These are phyloP conservation scores for Phytopythium kandeliae DNA, from an alignment of 352 stramenopile species.

Conservation along the genomic window DNA sequence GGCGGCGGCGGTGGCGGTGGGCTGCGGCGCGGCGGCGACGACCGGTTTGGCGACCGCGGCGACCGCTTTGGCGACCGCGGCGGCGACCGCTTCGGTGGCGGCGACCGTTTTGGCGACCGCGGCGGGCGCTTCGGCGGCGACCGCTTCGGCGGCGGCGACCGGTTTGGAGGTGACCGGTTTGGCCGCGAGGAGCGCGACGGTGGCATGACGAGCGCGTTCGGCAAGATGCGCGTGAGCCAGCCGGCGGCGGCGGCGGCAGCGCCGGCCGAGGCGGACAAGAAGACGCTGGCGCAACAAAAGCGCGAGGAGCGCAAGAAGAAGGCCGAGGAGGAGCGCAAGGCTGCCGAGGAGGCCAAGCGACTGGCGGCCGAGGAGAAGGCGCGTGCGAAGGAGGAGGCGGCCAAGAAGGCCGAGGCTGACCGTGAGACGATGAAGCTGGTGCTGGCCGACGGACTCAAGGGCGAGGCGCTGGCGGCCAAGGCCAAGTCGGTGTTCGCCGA, in stretches of 20 bases:
- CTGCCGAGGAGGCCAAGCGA: slow-evolving; percentile 58
- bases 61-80: slow-evolving; percentile 18
- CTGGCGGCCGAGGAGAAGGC: slow-evolving; percentile 55
- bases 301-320: slow-evolving; percentile 81
- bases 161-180: slow-evolving; percentile 24
- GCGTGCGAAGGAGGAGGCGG: slow-evolving; percentile 34
- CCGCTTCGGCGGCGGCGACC: slow-evolving; percentile 20
- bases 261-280: slow-evolving; percentile 36
- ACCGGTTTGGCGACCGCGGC: slow-evolving; percentile 18
- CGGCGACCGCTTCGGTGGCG: slow-evolving; percentile 18
- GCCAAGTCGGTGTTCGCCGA: slow-evolving; percentile 54
- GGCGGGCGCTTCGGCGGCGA: slow-evolving; percentile 16
- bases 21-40: slow-evolving; percentile 9
- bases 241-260: slow-evolving; percentile 12
- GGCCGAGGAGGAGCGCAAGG: slow-evolving; percentile 64
- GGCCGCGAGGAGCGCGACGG: slow-evolving; percentile 27
- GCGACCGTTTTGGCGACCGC: slow-evolving; percentile 22
- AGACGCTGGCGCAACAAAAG: slow-evolving; percentile 47
- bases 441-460: slow-evolving; percentile 56
- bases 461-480: slow-evolving; percentile 43
- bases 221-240: slow-evolving; percentile 38
- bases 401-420: slow-evolving; percentile 46
- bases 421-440: slow-evolving; percentile 52
- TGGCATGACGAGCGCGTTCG: slow-evolving; percentile 30
- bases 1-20: slow-evolving; percentile 18